Evolutionary conservation across 768 basidiomycete species (phyloP), one percentile per base, ranked within the genome.

Genomic region (Mycena haematopus): DNA sequence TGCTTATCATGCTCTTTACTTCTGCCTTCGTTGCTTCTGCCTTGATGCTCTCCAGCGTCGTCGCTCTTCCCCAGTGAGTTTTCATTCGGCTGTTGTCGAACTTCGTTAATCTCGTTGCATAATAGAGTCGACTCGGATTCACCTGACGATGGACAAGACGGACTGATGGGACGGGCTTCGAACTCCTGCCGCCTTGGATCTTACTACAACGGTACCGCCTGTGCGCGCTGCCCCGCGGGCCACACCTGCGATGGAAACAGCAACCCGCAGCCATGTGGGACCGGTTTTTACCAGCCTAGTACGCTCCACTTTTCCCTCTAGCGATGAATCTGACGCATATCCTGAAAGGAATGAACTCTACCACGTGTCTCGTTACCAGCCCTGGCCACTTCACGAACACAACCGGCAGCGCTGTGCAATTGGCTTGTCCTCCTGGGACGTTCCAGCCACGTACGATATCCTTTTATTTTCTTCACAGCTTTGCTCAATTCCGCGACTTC

Each of bases 231-330:
- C 31, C 55, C 60, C 1, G 49, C 54, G 1, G 60, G 60, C 21
- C 38, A n/a, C 52, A 38, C 13, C 27, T 62, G 46, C 40, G 44
- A 35, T 7, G 40, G 40, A 22, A 33, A 24, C 10, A 24, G 29
- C 3, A 24, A 14, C 19, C 21, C 56, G 5, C 22, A 61, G 38
- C 33, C 29, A 9, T 65, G 63, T 52, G 24, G 19, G 15, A 19
- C 25, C 15, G 58, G 63, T 21, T 36, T 3, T 24, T 65, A 51
- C 51, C 59, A 60, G 50, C 64, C 64, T n/a, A 56, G 62, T 58
- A 35, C 24, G 62, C 38, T 22, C 21, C 17, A 11, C 19, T 29
- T 52, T 21, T 42, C 25, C 17, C 19, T 29, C 22, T 19, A 14
- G 21, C 22, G 4, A 42, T 29, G 24, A 29, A n/a, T n/a, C 42